Base-by-base conservation (phyloP, 2,329 filamentous ascomycete species). In the Dothideomycetes sp. region DNA sequence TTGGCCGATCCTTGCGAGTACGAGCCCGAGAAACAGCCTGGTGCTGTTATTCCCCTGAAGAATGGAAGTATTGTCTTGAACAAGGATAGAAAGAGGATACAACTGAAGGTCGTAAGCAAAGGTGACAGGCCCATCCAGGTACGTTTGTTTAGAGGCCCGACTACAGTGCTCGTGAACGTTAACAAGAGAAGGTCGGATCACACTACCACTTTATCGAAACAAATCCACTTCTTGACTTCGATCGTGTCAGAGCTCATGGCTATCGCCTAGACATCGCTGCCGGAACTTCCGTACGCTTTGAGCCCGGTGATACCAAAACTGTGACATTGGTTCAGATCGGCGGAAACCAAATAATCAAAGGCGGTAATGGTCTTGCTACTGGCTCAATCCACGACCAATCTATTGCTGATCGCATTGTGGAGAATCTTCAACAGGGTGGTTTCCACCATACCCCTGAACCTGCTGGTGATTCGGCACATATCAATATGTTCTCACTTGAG, bases 121-220 rank as follows among this genome's bases (percentile, higher is more conserved):
- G 89, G 89, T 5, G 89, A 96, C 61, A 71, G 89, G 22, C 89
- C 89, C 1, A 82, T 95, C 46, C 88, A 95, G 70, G 82, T 88
- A 29, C 15, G 24, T 15, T 4, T 16, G n/a, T n/a, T n/a, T n/a
- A n/a, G n/a, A n/a, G n/a, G n/a, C n/a, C n/a, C n/a, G n/a, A n/a
- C n/a, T n/a, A n/a, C n/a, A n/a, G n/a, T n/a, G n/a, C n/a, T n/a
- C n/a, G n/a, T n/a, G n/a, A n/a, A n/a, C n/a, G n/a, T n/a, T n/a
- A n/a, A n/a, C n/a, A n/a, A n/a, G n/a, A n/a, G n/a, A 51, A 79
- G 74, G 72, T 84, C 45, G 89, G 89, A 22, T 94, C 86, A 22
- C 89, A 96, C 64, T 96, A 94, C 61, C 89, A 95, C 64, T 94
- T 96, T 59, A 78, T 94, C 55, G 89, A 96, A 67, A 82, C 80